Evolutionary conservation across 441 rosid species (phyloP), one percentile per base, ranked within the genome.

Genomic region (Erodium texanum): DNA sequence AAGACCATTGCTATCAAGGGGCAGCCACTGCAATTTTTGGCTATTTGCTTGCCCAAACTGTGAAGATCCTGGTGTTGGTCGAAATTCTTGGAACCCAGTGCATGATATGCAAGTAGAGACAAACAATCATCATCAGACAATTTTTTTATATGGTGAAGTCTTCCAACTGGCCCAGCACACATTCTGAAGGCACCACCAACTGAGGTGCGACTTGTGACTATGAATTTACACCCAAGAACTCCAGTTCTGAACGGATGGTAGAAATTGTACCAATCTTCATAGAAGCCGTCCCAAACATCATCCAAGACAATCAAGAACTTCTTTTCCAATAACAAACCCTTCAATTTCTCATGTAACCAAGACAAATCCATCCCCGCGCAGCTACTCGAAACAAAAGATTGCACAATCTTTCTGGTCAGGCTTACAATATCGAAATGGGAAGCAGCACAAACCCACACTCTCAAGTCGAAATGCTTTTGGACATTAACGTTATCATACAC

Each of bases 371-470:
- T n/a, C 10, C 12, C 2, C 18, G 14, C 12, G 1, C 45, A 24
- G 1, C 14, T 32, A 0, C 2, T 0, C 0, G 4, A 4, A 62
- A 0, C 18, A 4, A 58, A n/a, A 22, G 11, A 24, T 38, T 23
- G 59, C 3, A 65, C 15, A 5, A 68, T 65, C 15, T 15, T 64
- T 38, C 20, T 61, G 15, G 66, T 50, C 5, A 68, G 8, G 2
- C 34, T 12, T 4, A 19, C 14, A 3, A 23, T 50, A 9, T 74
- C 56, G 8, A 69, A 69, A 19, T n/a, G 8, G 16, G 41, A n/a
- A 7, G 73, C 65, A 3, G 34, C 72, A 58, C 48, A 68, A 7
- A 68, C 70, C 75, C 75, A 71, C 0, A 64, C 34, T 56, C 0
- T 68, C n/a, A 38, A 3, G 0, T 59, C 27, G 9, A 68, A 75